phyloP scores from a whole-genome alignment of 352 stramenopile species.

The Pythium aquatile region DNA sequence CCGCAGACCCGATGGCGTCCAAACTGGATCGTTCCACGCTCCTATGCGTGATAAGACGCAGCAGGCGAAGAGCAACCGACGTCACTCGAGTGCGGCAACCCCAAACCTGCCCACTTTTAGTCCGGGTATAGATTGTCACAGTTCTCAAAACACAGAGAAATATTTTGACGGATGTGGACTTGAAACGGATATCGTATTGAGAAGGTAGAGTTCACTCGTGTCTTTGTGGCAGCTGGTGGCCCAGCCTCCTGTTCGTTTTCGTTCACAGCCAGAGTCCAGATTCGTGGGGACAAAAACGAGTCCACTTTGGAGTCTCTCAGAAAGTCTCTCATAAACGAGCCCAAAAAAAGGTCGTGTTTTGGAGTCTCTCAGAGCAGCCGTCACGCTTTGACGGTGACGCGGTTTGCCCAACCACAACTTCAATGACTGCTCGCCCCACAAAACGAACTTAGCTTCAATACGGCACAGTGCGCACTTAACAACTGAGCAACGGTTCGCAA shows the following conservation, averaged over 20 bases:
- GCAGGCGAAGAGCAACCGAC: slow-evolving; percentile 12
- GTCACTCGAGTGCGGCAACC: slow-evolving; percentile 10
- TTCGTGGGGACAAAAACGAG: background rate
- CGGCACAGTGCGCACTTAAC: background rate
- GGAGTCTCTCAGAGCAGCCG: slow-evolving; percentile 5
- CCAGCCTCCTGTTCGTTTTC: slow-evolving; percentile 2
- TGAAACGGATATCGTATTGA: background rate
- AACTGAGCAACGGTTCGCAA: background rate
- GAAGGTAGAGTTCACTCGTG: background rate
- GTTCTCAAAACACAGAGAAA: background rate
- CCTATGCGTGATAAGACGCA: slow-evolving; percentile 12
- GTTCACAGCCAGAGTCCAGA: slow-evolving; percentile 14
- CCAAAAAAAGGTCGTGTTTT: slow-evolving; percentile 1
- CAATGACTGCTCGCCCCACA: background rate
- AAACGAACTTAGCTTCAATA: background rate
- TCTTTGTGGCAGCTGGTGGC: slow-evolving; percentile 11
- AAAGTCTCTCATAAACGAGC: background rate
- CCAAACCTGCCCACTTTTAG: slow-evolving; percentile 10
- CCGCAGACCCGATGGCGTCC: slow-evolving; percentile 5
- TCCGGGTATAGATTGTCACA: background rate
- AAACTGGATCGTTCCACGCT: slow-evolving; percentile 11
- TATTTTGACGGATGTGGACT: background rate
- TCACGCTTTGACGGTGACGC: background rate
- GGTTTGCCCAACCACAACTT: slow-evolving; percentile 1
- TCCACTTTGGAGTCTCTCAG: slow-evolving; percentile 5